These are phyloP conservation scores for Penicillium sp. DNA, from an alignment of 2,329 filamentous ascomycete genomes.

Conservation along the genomic window DNA sequence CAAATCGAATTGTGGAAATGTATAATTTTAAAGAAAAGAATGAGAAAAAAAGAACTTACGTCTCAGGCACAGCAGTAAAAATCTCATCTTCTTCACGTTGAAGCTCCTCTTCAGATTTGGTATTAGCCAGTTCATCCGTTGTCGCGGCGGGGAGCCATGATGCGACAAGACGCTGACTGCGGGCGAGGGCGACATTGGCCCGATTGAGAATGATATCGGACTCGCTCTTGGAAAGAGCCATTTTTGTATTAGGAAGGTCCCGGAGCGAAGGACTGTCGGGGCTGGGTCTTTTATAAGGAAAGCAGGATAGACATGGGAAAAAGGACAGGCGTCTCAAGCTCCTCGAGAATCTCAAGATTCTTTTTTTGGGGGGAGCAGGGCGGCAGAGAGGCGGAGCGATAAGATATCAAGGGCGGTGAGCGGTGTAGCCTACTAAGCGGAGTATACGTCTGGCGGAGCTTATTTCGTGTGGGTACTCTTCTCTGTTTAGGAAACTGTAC, in stretches of 20 bases:
- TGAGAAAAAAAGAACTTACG: slow-evolving; percentile 33
- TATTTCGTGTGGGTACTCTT: too few relatives aligned
- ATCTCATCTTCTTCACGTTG: slow-evolving; percentile 51
- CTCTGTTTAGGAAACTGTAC: too few relatives aligned
- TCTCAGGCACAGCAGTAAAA: slow-evolving; percentile 49
- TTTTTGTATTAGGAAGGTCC: slow-evolving; percentile 2
- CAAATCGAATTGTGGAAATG: too few relatives aligned
- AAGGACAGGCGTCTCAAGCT: too few relatives aligned
- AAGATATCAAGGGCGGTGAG: slow-evolving; percentile 14
- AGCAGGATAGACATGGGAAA: too few relatives aligned
- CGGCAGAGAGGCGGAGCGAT: slow-evolving; percentile 2
- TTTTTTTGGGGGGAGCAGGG: too few relatives aligned
- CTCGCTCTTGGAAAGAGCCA: slow-evolving; percentile 36
- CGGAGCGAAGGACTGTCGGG: not conserved
- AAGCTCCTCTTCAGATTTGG: slow-evolving; percentile 41
- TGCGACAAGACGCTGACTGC: slow-evolving; percentile 49
- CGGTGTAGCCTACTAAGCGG: too few relatives aligned
- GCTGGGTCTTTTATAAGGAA: not conserved
- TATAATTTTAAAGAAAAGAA: too few relatives aligned
- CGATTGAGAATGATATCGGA: slow-evolving; percentile 53
- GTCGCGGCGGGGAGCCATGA: slow-evolving; percentile 52
- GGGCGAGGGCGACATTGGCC: slow-evolving; percentile 49
- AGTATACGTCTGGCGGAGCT: too few relatives aligned
- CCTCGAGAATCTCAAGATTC: not conserved
- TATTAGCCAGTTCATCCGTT: slow-evolving; percentile 31